Base-by-base conservation (phyloP, 345 rosid genomes). In the Eutrema heterophyllum region DNA sequence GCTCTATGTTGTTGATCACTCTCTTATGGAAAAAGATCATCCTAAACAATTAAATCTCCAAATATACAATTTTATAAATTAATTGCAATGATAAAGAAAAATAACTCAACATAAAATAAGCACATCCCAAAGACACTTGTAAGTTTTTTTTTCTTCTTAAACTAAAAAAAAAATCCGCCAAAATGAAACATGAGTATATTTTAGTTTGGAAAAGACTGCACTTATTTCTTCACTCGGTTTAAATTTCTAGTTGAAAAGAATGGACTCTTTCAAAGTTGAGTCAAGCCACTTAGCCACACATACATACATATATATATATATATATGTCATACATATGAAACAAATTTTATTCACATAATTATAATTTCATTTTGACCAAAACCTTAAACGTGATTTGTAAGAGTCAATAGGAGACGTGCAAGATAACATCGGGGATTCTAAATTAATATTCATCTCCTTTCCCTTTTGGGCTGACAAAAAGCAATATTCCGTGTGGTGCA, bases 401-500 rank as follows among this genome's bases (percentile, higher is more conserved):
- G 54, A 68, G 46, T 68, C 68, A 68, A 60, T 67, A 41, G 72
- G n/a, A 51, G 63, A 59, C 60, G 60, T 74, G 72, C 13, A 66
- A 48, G 63, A 56, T 45, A 44, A 24, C 18, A 33, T 29, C 32
- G 51, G 44, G 5, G 15, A 46, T 46, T 36, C 29, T 53, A 32
- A 43, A n/a, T n/a, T n/a, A n/a, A 33, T 73, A 35, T 11, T 39
- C 30, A 49, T 56, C 51, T 57, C 21, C 64, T 67, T 45, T 38
- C 26, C 16, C 51, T 56, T 49, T 65, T 39, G 44, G 62, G 62
- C 40, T 50, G 45, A 55, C 58, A 56, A 73, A 73, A 67, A 40
- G 66, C 21, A 75, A 67, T 64, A 43, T 75, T 67, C 56, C 74
- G 54, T 51, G 64, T 75, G 68, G 79, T 75, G 63, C 73, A 51